Percentiles rank a stretch among this genome's conserved stretches.
Conservation (phyloP, 2,329 filamentous ascomycete species). For the Neonectria magnoliae region DNA sequence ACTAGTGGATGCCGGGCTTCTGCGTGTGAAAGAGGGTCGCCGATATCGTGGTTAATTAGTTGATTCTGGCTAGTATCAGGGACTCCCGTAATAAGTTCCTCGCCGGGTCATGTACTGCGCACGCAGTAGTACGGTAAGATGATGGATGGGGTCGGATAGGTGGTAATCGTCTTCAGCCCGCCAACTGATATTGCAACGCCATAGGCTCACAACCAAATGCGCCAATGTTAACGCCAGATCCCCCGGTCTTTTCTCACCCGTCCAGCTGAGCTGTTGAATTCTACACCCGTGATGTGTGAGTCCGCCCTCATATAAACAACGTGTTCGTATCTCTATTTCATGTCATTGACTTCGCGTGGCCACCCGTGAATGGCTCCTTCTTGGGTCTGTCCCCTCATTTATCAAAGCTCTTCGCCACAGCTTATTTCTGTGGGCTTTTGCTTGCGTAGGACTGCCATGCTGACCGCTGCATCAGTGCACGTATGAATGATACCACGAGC, state of each 20-base stretch:
- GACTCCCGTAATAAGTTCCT: not conserved
- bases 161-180: slow-evolving; percentile 5
- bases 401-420: not conserved
- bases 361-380: slow-evolving; percentile 7
- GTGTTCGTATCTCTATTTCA: not conserved
- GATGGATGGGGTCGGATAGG: slow-evolving; percentile 10
- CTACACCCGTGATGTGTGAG: not conserved
- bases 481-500: not conserved
- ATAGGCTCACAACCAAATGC: slow-evolving; percentile 13
- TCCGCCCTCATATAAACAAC: not conserved
- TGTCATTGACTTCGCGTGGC: slow-evolving; percentile 4
- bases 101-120: not conserved
- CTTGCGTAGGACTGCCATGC: slow-evolving; percentile 2
- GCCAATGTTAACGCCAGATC: slow-evolving; percentile 7
- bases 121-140: not conserved
- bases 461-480: not conserved
- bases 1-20: slow-evolving; percentile 7
- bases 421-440: slow-evolving; percentile 3
- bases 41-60: not conserved
- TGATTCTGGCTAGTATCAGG: not conserved
- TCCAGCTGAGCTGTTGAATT: not conserved
- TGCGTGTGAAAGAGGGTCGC: slow-evolving; percentile 22
- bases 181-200: slow-evolving; percentile 6
- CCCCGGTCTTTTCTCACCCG: not conserved
- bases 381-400: not conserved